Evolutionary conservation across 1,284 basidiomycete species (phyloP).

Genomic region (Amylostereum areolatum): DNA sequence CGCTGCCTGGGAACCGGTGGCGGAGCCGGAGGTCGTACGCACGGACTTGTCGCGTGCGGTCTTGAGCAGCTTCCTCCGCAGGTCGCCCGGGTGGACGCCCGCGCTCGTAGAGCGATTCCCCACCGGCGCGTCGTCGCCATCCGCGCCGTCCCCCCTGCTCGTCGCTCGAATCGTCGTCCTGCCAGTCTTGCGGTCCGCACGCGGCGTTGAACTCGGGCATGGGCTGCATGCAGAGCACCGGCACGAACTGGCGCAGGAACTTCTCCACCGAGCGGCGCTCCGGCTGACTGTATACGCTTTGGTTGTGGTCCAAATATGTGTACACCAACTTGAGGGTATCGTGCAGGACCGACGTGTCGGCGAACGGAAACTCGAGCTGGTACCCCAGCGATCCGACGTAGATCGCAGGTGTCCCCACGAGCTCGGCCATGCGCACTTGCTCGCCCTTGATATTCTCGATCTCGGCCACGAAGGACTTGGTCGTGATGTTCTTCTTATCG

Average conservation of each 20-base stretch:
- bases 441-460: slow-evolving; percentile 77
- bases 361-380: slow-evolving; percentile 80
- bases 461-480: slow-evolving; percentile 85
- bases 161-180: slow-evolving; percentile 39
- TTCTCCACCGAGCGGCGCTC: slow-evolving; percentile 84
- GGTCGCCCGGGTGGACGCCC: slow-evolving; percentile 59
- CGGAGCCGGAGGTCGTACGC: too few species aligned
- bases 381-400: slow-evolving; percentile 26
- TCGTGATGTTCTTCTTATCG: slow-evolving; percentile 94
- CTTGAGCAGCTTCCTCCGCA: slow-evolving; percentile 60
- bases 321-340: slow-evolving; percentile 89
- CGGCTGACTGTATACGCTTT: slow-evolving; percentile 63
- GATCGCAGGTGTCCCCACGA: slow-evolving; percentile 33
- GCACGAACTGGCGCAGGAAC: slow-evolving; percentile 84
- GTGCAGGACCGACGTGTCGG: slow-evolving; percentile 77
- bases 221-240: slow-evolving; percentile 74
- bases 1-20: too few species aligned
- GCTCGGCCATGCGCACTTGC: slow-evolving; percentile 50
- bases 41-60: too few species aligned
- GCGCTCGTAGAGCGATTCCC: slow-evolving; percentile 27
- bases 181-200: slow-evolving; percentile 52
- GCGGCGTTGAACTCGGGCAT: slow-evolving; percentile 72
- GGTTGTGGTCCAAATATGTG: slow-evolving; percentile 85
- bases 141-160: slow-evolving; percentile 23
- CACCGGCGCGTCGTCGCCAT: slow-evolving; percentile 27